phyloP scores from a whole-genome alignment of 2,329 filamentous ascomycete genomes.

The Rhytidhysteron rufulum region DNA sequence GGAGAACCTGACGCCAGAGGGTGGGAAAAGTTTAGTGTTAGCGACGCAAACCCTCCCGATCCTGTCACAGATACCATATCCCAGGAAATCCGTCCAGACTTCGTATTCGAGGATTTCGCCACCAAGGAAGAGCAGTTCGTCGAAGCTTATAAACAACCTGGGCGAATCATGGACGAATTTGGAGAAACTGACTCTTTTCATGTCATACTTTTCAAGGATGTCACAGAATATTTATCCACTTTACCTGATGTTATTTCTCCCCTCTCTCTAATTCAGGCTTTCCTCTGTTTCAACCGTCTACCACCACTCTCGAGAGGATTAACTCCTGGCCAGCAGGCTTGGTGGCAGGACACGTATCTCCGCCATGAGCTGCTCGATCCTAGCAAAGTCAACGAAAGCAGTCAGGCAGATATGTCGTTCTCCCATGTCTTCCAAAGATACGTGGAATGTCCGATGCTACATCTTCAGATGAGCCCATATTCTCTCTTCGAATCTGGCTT shows the following conservation, averaged over 20 bases:
- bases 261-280: constrained; percentile 61
- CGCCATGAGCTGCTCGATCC: constrained; percentile 30
- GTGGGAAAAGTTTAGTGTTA: constrained; percentile 56
- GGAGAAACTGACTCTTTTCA: constrained; percentile 79
- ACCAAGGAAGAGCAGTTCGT: constrained; percentile 52
- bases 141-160: constrained; percentile 56
- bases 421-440: constrained; percentile 8
- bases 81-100: constrained; percentile 15
- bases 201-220: constrained; percentile 74
- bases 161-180: constrained; percentile 69
- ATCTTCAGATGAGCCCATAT: constrained; percentile 20
- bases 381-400: constrained; percentile 20
- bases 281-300: constrained; percentile 44
- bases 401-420: constrained; percentile 1
- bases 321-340: constrained; percentile 28
- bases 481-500: constrained; percentile 24
- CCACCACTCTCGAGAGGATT: constrained; percentile 47
- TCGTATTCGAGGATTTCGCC: constrained; percentile 21
- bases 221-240: constrained; percentile 59
- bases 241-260: constrained; percentile 33
- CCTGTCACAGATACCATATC: neutral
- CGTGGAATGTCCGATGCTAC: constrained; percentile 9
- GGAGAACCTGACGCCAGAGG: constrained; percentile 70
- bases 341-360: constrained; percentile 54
- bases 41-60: constrained; percentile 11